Percentiles rank a stretch among this genome's conserved stretches.
phyloP scores from a whole-genome alignment of 2,329 filamentous ascomycete genomes.

The Claviceps africana region DNA sequence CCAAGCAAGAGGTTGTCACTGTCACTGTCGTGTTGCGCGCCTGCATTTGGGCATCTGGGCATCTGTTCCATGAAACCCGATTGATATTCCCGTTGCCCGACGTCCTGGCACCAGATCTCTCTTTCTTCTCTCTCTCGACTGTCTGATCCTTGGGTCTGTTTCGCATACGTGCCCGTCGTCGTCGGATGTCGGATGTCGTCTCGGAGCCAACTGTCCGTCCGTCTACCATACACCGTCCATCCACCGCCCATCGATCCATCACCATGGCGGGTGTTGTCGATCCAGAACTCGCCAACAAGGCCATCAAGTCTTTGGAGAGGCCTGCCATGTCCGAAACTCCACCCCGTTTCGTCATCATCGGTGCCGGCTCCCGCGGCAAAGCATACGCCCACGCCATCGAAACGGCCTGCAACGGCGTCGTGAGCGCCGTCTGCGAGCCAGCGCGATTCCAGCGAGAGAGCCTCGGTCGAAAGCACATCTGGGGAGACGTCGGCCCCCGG shows the following conservation, averaged over 20 bases:
- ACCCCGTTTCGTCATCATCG: constrained; percentile 63
- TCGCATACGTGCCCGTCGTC: neutral
- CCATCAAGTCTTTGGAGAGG: constrained; percentile 21
- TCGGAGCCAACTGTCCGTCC: too few species aligned
- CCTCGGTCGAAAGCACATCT: constrained; percentile 61
- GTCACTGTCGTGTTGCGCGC: too few species aligned
- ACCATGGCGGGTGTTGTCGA: constrained; percentile 11
- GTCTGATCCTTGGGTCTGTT: neutral
- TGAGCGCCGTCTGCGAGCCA: constrained; percentile 73
- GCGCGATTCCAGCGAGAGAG: constrained; percentile 58
- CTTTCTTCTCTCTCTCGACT: too few species aligned
- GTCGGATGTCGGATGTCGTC: too few species aligned
- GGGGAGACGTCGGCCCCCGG: constrained; percentile 36
- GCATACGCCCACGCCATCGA: constrained; percentile 57
- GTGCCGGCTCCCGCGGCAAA: constrained; percentile 66
- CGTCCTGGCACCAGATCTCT: neutral
- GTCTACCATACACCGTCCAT: neutral
- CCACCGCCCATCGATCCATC: neutral
- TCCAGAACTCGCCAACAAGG: constrained; percentile 13
- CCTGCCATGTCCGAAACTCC: constrained; percentile 33
- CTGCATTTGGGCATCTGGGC: too few species aligned
- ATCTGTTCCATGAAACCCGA: too few species aligned
- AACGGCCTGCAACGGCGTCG: constrained; percentile 49
- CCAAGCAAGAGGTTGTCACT: neutral
- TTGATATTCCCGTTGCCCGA: neutral